Conservation (phyloP, 176 grass and related monocot species). For the Neostapfia colusana region DNA sequence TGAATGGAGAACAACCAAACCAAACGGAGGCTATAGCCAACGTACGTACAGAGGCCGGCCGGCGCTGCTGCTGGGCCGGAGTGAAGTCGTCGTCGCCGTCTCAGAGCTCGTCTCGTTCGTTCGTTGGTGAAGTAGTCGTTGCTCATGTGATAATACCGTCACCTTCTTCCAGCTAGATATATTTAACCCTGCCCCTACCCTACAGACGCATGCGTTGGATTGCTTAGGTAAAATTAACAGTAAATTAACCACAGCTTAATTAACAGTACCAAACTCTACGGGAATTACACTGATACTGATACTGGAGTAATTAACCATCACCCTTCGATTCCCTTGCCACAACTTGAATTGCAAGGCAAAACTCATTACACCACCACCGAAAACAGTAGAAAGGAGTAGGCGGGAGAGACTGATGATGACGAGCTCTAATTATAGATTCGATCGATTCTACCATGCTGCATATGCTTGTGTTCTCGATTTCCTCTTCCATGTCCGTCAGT, state of each 20-base stretch:
- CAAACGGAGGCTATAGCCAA: constrained; percentile 1
- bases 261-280: constrained; percentile 23
- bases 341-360: constrained; percentile 29
- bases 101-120: too few relatives aligned
- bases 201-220: not conserved
- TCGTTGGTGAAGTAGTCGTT: constrained; percentile 51
- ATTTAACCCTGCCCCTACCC: too few relatives aligned
- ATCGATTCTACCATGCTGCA: constrained; percentile 6
- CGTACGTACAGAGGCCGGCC: not conserved
- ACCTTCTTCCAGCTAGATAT: too few relatives aligned
- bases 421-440: constrained; percentile 43
- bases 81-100: too few relatives aligned
- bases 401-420: not conserved
- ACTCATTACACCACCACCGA: constrained; percentile 21
- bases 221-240: constrained; percentile 11
- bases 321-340: not conserved
- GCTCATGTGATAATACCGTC: constrained; percentile 35
- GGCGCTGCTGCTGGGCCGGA: too few relatives aligned
- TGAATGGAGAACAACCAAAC: not conserved
- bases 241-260: constrained; percentile 23
- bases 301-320: constrained; percentile 19
- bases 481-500: constrained; percentile 39
- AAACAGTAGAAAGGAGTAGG: constrained; percentile 7
- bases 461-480: not conserved
- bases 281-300: too few relatives aligned